Evolutionary conservation across 345 rosid species (phyloP).

Genomic region (Boechera divaricarpa): DNA sequence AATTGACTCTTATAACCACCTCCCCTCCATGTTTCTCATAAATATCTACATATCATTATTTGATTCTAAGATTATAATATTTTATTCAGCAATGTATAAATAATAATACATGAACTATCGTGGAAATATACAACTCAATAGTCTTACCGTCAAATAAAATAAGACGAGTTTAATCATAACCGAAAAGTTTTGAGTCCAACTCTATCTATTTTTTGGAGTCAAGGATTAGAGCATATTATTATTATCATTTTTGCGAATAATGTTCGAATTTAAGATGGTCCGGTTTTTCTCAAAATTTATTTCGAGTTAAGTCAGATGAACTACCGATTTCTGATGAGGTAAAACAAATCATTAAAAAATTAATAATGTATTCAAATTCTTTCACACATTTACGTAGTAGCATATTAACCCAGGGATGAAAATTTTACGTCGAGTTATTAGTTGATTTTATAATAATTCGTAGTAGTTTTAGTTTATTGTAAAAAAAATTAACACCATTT

Average conservation of each 20-base stretch:
- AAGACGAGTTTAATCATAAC: not conserved
- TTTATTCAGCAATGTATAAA: not conserved
- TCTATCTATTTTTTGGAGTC: not conserved
- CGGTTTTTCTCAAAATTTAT: not conserved
- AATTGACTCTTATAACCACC: slow-evolving; percentile 38
- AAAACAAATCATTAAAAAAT: not conserved
- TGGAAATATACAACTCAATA: slow-evolving; percentile 8
- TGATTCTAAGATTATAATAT: slow-evolving; percentile 12
- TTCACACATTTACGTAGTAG: not conserved
- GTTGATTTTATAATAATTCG: too few species aligned
- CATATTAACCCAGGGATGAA: too few species aligned
- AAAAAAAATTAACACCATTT: not conserved
- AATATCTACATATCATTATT: slow-evolving; percentile 28
- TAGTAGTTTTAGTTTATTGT: not conserved
- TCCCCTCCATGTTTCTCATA: slow-evolving; percentile 35
- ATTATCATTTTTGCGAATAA: not conserved
- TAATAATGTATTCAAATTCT: too few species aligned
- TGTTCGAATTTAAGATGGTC: not conserved
- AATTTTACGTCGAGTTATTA: not conserved
- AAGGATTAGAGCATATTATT: not conserved
- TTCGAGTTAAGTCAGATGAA: not conserved
- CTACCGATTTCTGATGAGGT: not conserved
- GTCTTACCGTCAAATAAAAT: not conserved
- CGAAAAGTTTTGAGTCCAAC: not conserved
- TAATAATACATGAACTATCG: slow-evolving; percentile 13